These are phyloP conservation scores for Exsudoporus frostii DNA, from an alignment of 768 basidiomycete genomes.

Conservation along the genomic window DNA sequence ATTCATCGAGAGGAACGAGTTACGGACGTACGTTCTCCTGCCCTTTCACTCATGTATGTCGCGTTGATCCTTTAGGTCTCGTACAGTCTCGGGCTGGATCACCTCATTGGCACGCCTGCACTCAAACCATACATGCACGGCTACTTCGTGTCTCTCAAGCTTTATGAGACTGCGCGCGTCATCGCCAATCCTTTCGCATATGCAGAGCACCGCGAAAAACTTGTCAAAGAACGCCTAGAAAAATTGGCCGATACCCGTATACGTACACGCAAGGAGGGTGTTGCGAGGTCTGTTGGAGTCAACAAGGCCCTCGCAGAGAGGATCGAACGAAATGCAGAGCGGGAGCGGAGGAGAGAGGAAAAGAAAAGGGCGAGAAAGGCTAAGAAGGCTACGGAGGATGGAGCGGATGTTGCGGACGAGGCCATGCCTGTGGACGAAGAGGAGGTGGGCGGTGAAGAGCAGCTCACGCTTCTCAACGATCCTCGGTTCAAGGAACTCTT, in stretches of 20 bases:
- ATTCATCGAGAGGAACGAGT: slow-evolving; percentile 85
- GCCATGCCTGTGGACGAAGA: slow-evolving; percentile 33
- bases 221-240: slow-evolving; percentile 86
- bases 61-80: background rate
- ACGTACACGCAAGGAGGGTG: slow-evolving; percentile 64
- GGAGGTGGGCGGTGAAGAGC: slow-evolving; percentile 19
- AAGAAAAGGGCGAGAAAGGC: slow-evolving; percentile 47
- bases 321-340: slow-evolving; percentile 53
- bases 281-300: slow-evolving; percentile 34
- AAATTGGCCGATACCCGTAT: slow-evolving; percentile 93
- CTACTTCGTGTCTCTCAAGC: slow-evolving; percentile 93
- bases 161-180: slow-evolving; percentile 93
- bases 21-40: slow-evolving; percentile 63
- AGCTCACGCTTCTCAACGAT: slow-evolving; percentile 66
- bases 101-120: slow-evolving; percentile 89
- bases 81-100: slow-evolving; percentile 84
- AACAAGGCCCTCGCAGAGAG: slow-evolving; percentile 87
- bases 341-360: slow-evolving; percentile 52
- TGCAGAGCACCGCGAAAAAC: slow-evolving; percentile 86
- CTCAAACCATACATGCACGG: slow-evolving; percentile 99
- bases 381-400: slow-evolving; percentile 37
- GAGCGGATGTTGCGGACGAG: slow-evolving; percentile 31
- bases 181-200: slow-evolving; percentile 97
- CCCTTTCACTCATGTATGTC: background rate
- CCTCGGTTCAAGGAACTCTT: slow-evolving; percentile 89